A percentile compares a stretch with the other conserved stretches of the same genome.
phyloP scores from a whole-genome alignment of 768 basidiomycete species.

The Pilatotrama ljubarskyi region DNA sequence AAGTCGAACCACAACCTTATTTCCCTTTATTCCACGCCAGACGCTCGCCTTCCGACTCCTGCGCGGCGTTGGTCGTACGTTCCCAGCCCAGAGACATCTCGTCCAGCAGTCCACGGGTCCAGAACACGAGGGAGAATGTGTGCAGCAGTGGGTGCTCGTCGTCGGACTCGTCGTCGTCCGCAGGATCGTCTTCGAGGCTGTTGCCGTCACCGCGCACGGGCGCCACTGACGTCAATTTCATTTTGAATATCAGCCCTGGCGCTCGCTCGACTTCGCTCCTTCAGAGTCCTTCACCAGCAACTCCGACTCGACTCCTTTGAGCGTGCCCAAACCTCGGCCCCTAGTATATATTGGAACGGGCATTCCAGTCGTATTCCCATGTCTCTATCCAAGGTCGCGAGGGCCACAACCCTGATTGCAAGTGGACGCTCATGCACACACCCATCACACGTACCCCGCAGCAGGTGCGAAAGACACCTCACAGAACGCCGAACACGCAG shows the following conservation, averaged over 20 bases:
- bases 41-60: not conserved
- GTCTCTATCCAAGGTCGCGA: constrained; percentile 27
- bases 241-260: not conserved
- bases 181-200: not conserved
- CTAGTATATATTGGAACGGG: too few relatives aligned
- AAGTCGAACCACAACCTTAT: constrained; percentile 19
- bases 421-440: too few relatives aligned
- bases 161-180: not conserved
- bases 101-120: not conserved
- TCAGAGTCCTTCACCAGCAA: not conserved
- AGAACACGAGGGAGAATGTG: not conserved
- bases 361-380: too few relatives aligned
- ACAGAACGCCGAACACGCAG: too few relatives aligned
- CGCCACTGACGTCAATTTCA: not conserved
- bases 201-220: not conserved
- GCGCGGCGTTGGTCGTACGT: constrained; percentile 1
- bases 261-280: not conserved
- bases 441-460: too few relatives aligned
- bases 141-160: not conserved
- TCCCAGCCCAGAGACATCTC: not conserved
- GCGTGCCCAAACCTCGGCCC: too few relatives aligned
- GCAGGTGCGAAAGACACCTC: too few relatives aligned
- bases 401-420: too few relatives aligned
- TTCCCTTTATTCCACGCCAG: not conserved
- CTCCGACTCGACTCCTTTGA: too few relatives aligned